phyloP scores from a whole-genome alignment of 805 yeast species.

The Yarrowia sp. region DNA sequence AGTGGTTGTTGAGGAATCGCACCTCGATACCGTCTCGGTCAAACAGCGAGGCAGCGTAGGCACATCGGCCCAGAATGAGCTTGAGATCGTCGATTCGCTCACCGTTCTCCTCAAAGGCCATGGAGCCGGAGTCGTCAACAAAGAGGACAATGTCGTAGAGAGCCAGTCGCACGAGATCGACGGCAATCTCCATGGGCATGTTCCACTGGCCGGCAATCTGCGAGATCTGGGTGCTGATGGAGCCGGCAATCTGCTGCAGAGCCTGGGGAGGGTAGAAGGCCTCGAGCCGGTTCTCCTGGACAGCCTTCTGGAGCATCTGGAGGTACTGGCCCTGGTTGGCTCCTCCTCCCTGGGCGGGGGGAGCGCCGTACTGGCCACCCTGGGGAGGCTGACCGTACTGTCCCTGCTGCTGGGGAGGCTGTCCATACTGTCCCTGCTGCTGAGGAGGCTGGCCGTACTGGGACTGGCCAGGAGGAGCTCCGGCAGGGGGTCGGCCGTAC shows the following conservation, averaged over 20 bases:
- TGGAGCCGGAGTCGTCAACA: constrained; percentile 38
- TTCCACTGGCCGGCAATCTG: constrained; percentile 33
- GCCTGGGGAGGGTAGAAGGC: constrained; percentile 36
- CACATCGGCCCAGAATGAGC: constrained; percentile 33
- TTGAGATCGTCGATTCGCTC: constrained; percentile 37
- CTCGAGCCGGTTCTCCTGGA: constrained; percentile 34
- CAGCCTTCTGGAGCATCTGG: constrained; percentile 30
- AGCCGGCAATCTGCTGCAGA: constrained; percentile 33
- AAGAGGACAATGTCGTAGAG: constrained; percentile 36
- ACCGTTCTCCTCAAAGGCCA: constrained; percentile 38
- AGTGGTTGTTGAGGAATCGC: constrained; percentile 35
- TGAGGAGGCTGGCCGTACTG: constrained; percentile 25
- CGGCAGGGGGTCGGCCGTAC: constrained; percentile 19
- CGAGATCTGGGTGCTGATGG: constrained; percentile 29
- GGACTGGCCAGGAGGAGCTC: constrained; percentile 25
- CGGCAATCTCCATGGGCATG: constrained; percentile 36
- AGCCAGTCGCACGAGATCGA: constrained; percentile 35
- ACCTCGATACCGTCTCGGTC: constrained; percentile 36
- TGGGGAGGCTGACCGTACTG: constrained; percentile 28
- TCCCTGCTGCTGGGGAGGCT: constrained; percentile 24
- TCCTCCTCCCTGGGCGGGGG: constrained; percentile 18
- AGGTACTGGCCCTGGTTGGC: constrained; percentile 28
- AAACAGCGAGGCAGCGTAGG: constrained; percentile 36
- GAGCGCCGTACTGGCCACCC: background rate
- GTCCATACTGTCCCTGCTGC: constrained; percentile 22